phyloP scores from a whole-genome alignment of 1,139 yeast species.

The Sugiyamaella sp. region DNA sequence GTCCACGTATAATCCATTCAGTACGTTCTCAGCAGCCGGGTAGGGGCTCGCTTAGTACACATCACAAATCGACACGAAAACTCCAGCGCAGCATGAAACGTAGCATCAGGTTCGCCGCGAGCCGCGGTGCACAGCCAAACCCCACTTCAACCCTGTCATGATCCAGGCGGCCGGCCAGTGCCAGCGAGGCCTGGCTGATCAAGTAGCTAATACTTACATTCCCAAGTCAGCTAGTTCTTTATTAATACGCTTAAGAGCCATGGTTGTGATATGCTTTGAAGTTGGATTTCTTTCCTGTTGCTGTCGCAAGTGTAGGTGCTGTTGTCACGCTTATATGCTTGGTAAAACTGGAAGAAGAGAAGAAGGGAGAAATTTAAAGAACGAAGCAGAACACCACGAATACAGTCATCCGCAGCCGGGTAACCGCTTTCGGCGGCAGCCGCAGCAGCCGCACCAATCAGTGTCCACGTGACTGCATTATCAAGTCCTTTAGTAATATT shows the following conservation, averaged over 20 bases:
- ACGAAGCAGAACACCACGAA: constrained; percentile 9
- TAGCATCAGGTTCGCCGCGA: too few species aligned
- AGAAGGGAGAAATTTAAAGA: constrained; percentile 16
- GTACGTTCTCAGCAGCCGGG: too few species aligned
- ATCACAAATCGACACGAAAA: too few species aligned
- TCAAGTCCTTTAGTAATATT: too few species aligned
- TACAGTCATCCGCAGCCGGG: constrained; percentile 11
- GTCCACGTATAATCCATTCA: too few species aligned
- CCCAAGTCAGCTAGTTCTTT: constrained; percentile 95
- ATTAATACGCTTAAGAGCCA: constrained; percentile 94
- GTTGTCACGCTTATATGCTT: constrained; percentile 1
- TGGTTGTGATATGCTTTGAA: constrained; percentile 34
- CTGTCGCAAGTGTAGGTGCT: not conserved
- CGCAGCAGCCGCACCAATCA: not conserved
- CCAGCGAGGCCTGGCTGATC: constrained; percentile 3
- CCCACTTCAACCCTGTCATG: not conserved
- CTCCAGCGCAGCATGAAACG: too few species aligned
- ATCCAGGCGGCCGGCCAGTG: not conserved
- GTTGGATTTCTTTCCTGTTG: not conserved
- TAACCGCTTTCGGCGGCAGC: constrained; percentile 1
- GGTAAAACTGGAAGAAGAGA: constrained; percentile 15
- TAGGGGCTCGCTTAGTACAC: too few species aligned
- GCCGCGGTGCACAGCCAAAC: too few species aligned
- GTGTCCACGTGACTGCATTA: not conserved
- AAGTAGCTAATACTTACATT: constrained; percentile 58